These are phyloP conservation scores for Ichthyophthirius multifiliis DNA, from an alignment of 169 alveolate genomes.

Conservation along the genomic window DNA sequence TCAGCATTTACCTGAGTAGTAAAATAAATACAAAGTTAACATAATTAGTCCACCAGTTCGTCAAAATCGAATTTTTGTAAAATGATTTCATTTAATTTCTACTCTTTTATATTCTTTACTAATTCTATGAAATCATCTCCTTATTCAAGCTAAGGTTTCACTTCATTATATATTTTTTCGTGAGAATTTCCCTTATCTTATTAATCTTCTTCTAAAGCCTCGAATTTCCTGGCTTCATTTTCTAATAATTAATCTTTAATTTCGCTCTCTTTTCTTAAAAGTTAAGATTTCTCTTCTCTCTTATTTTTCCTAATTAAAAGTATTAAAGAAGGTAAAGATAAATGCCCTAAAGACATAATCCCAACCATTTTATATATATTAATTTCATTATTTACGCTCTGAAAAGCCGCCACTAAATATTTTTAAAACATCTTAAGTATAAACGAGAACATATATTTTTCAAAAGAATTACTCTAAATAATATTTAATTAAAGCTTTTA, in stretches of 20 bases:
- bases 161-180: background rate
- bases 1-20: slow-evolving; percentile 31
- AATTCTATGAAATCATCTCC: slow-evolving; percentile 16
- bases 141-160: slow-evolving; percentile 1
- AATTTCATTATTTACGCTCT: slow-evolving; percentile 36
- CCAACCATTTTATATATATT: slow-evolving; percentile 35
- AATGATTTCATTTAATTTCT: slow-evolving; percentile 20
- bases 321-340: background rate
- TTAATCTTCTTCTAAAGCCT: background rate
- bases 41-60: no score
- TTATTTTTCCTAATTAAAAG: slow-evolving; percentile 39
- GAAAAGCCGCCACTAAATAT: slow-evolving; percentile 74
- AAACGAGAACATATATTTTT: slow-evolving; percentile 57
- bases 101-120: background rate
- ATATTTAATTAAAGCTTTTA: background rate
- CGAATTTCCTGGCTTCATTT: background rate
- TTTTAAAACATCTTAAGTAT: slow-evolving; percentile 53
- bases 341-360: background rate
- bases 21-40: slow-evolving; percentile 8
- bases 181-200: background rate
- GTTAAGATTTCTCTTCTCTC: slow-evolving; percentile 8
- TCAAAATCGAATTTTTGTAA: slow-evolving; percentile 18
- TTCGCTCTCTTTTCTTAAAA: slow-evolving; percentile 21
- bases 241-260: background rate
- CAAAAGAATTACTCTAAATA: slow-evolving; percentile 27